Evolutionary conservation across 129 eudicot species (phyloP).

Genomic region (Rutidosis leptorrhynchoides): DNA sequence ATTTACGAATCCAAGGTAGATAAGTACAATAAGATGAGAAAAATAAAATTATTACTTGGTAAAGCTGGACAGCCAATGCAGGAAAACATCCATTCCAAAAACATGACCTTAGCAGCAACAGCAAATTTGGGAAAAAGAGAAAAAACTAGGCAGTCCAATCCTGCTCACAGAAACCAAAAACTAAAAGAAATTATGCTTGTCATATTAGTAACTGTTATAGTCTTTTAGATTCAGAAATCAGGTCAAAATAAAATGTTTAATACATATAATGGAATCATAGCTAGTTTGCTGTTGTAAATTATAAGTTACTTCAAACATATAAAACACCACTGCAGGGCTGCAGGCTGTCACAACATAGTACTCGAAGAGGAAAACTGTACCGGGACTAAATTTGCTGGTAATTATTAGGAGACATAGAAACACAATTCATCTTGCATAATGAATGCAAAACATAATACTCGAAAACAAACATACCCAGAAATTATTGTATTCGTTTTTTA

Average conservation of each 20-base stretch:
- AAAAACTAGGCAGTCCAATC: slow-evolving; percentile 81
- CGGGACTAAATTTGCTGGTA: slow-evolving; percentile 5
- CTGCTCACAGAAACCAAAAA: slow-evolving; percentile 43
- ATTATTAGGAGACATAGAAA: too few relatives aligned
- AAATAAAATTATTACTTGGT: slow-evolving; percentile 57
- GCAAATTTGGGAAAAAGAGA: slow-evolving; percentile 71
- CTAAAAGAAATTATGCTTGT: neutral
- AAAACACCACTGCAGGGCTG: too few relatives aligned
- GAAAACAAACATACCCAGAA: slow-evolving; percentile 53
- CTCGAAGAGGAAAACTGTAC: too few relatives aligned
- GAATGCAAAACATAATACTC: neutral
- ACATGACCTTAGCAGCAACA: slow-evolving; percentile 62
- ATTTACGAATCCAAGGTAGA: too few relatives aligned
- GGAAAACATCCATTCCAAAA: slow-evolving; percentile 93
- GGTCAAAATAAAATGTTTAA: neutral
- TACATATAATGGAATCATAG: neutral
- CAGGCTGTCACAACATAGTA: too few relatives aligned
- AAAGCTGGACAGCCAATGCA: slow-evolving; percentile 87
- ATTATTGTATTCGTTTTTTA: slow-evolving; percentile 85
- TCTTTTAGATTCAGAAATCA: too few relatives aligned
- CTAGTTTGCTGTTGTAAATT: neutral
- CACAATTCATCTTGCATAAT: too few relatives aligned
- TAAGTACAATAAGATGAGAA: too few relatives aligned
- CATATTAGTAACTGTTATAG: neutral
- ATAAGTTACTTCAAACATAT: neutral